These are phyloP conservation scores for Ziziphus jujuba DNA, from an alignment of 306 rosid species.

Conservation along the genomic window DNA sequence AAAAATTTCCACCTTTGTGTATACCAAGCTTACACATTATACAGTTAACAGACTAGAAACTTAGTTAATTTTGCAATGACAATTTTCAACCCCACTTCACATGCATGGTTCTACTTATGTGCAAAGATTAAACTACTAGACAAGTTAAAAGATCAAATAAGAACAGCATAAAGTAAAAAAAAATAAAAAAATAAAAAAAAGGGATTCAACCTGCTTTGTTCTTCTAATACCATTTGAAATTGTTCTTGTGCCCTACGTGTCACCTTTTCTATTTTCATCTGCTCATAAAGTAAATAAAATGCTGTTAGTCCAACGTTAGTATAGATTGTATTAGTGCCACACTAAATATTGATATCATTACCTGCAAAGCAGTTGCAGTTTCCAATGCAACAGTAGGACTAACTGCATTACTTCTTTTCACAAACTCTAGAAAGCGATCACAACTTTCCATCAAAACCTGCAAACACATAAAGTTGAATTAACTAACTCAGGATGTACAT, in stretches of 20 bases:
- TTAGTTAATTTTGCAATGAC: no score
- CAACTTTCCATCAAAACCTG: conserved; percentile 84
- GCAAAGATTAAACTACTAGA: background rate
- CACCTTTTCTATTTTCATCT: conserved; percentile 89
- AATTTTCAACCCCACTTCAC: no score
- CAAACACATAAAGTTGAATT: conserved; percentile 12
- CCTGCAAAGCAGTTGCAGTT: conserved; percentile 98
- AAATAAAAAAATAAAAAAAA: background rate
- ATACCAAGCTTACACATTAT: no score
- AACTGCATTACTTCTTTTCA: conserved; percentile 86
- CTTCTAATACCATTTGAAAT: conserved; percentile 89
- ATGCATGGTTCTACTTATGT: no score
- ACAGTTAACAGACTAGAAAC: no score
- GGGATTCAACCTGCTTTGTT: conserved; percentile 73
- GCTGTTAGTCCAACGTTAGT: conserved; percentile 10
- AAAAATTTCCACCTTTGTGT: no score
- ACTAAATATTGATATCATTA: conserved; percentile 30
- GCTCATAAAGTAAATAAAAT: conserved; percentile 29
- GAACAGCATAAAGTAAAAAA: conserved; percentile 3
- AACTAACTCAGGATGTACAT: background rate
- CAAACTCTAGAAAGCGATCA: conserved; percentile 79
- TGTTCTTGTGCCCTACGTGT: conserved; percentile 98
- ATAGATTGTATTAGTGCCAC: background rate
- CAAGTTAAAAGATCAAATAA: background rate
- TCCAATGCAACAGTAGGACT: conserved; percentile 92